phyloP scores from a whole-genome alignment of 1,284 basidiomycete species.

The Cryptococcus neoformans region DNA sequence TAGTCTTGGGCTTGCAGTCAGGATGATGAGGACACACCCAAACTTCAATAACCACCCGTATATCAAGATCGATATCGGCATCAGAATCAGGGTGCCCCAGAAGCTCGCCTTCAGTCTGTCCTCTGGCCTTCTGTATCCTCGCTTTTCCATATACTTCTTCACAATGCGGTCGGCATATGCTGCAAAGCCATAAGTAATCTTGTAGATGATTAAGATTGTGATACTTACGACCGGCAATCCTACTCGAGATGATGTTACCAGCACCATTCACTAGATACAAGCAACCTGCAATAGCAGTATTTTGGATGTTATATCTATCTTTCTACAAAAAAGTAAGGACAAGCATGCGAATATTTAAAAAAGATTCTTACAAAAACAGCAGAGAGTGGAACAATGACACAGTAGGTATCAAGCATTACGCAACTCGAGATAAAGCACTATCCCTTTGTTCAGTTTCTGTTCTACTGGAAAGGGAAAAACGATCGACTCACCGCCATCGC shows the following conservation, averaged over 20 bases:
- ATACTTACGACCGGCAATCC: slow-evolving; percentile 53
- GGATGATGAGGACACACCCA: slow-evolving; percentile 8
- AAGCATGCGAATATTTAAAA: slow-evolving; percentile 4
- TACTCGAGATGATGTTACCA: slow-evolving; percentile 61
- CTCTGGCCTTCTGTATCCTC: slow-evolving; percentile 57
- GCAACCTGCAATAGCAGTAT: slow-evolving; percentile 59
- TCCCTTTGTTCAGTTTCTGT: not conserved
- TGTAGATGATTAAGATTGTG: not conserved
- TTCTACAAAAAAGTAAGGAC: slow-evolving; percentile 47
- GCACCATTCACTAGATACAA: slow-evolving; percentile 61
- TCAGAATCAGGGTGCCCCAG: slow-evolving; percentile 53
- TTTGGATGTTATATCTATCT: slow-evolving; percentile 58
- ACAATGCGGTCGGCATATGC: slow-evolving; percentile 57
- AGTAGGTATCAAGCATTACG: slow-evolving; percentile 38
- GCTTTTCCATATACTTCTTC: slow-evolving; percentile 51
- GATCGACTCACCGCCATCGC: slow-evolving; percentile 54
- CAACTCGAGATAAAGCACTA: slow-evolving; percentile 30
- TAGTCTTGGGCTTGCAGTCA: not conserved
- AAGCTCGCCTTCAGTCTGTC: slow-evolving; percentile 58
- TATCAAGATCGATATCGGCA: slow-evolving; percentile 48
- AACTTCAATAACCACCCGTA: slow-evolving; percentile 44
- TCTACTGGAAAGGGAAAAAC: not conserved
- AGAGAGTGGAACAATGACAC: slow-evolving; percentile 15
- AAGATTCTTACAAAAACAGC: slow-evolving; percentile 19
- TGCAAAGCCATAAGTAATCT: slow-evolving; percentile 6